Conservation (phyloP, 306 rosid species). For the Rosa persica region DNA sequence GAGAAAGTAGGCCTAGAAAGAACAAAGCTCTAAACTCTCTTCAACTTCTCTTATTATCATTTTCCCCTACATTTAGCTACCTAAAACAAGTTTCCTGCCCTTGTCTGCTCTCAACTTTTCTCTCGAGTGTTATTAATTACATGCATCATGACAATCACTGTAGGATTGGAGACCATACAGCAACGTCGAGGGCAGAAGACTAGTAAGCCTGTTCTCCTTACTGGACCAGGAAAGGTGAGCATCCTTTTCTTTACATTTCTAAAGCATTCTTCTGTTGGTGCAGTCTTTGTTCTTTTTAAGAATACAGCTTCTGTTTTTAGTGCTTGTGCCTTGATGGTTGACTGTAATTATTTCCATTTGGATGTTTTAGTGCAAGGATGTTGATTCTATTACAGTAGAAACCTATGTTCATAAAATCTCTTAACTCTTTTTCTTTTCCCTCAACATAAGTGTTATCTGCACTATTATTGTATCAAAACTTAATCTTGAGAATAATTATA, state of each 20-base stretch:
- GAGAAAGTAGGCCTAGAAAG: neutral
- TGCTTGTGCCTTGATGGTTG: neutral
- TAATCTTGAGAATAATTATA: neutral
- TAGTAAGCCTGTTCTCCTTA: slow-evolving; percentile 78
- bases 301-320: neutral
- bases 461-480: neutral
- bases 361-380: neutral
- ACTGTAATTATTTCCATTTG: neutral
- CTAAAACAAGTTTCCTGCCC: neutral
- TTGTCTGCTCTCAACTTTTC: neutral
- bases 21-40: neutral
- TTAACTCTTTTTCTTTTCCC: too few species aligned
- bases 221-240: slow-evolving; percentile 88
- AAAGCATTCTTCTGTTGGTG: neutral
- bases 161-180: slow-evolving; percentile 85
- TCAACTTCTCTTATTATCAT: neutral
- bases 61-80: neutral
- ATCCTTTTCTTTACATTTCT: slow-evolving; percentile 5
- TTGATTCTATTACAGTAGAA: neutral
- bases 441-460: neutral
- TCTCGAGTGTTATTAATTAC: neutral
- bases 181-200: slow-evolving; percentile 81
- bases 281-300: neutral
- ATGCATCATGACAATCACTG: slow-evolving; percentile 6
- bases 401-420: neutral